Percentiles rank a stretch among this genome's conserved stretches.
Conservation (phyloP, 306 rosid genomes). For the Citrullus mucosospermus region DNA sequence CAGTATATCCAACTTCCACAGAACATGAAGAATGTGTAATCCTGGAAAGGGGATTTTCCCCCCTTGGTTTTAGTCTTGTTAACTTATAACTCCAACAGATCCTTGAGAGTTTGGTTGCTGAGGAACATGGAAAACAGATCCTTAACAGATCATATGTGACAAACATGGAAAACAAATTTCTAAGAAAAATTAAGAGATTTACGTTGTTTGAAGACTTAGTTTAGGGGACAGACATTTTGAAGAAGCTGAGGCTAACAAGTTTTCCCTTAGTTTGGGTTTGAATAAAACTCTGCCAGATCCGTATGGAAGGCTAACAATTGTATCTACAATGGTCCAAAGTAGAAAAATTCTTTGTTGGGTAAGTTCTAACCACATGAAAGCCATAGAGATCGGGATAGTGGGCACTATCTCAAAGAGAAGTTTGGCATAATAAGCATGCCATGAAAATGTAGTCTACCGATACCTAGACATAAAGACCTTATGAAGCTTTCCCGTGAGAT, state of each 20-base stretch:
- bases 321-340: background rate
- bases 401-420: too few species aligned
- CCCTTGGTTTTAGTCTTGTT: background rate
- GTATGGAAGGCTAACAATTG: background rate
- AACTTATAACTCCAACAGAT: background rate
- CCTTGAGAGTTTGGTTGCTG: background rate
- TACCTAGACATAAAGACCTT: too few species aligned
- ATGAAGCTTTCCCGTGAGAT: too few species aligned
- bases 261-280: too few species aligned
- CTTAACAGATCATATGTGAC: background rate
- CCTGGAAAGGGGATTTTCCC: background rate
- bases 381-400: background rate
- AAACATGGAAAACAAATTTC: background rate
- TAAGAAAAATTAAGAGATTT: background rate
- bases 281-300: too few species aligned
- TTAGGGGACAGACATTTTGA: background rate
- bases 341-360: background rate
- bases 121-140: background rate
- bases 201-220: background rate
- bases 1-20: background rate
- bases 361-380: background rate
- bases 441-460: too few species aligned
- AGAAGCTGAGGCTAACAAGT: background rate
- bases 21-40: background rate
- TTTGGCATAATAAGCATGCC: too few species aligned